Base-by-base conservation (phyloP, 768 basidiomycete species). In the Mycena vulgaris region DNA sequence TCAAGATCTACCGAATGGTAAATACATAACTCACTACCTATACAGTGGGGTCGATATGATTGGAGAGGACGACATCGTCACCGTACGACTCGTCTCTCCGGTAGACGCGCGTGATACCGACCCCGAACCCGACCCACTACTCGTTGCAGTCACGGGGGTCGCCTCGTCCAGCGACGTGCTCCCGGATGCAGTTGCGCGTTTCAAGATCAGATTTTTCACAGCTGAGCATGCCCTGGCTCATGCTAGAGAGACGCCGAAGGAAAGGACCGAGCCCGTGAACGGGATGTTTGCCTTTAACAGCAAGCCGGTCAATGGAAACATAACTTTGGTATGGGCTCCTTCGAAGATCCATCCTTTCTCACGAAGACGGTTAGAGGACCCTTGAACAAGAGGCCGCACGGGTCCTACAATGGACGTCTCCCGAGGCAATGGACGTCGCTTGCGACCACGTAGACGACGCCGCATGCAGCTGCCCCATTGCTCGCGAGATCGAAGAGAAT, bases 381-480 rank as follows among this genome's bases (percentile, higher is more conserved):
- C 67, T 79, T n/a, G 39, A 68, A 51, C 57, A 31, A 14, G 75
- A 78, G 56, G 77, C 76, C 14, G 68, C 63, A 8, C 72, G 68
- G 3, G 63, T 74, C 9, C 63, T 79, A 14, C 48, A 68, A 4
- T 75, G 73, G 73, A 48, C 40, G 6, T 56, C 64, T 27, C 39
- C 31, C 11, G 52, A 74, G 6, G 3, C 49, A 45, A 66, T 69
- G 65, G 73, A 71, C 33, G 48, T 39, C 28, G 25, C 40, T 2
- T 69, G 73, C 62, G 25, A 53, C 9, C 74, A 76, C 28, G 64
- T 66, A 8, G 11, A 27, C 0, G 42, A 48, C 5, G 39, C 21
- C 35, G 47, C 63, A 21, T 79, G 78, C 62, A 76, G 76, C 57
- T 79, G 78, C 65, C 58, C 67, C 17, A 63, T 75, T 16, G 73